Evolutionary conservation across 2,329 filamentous ascomycete species (phyloP).

Genomic region (Hypoxylon sp.): DNA sequence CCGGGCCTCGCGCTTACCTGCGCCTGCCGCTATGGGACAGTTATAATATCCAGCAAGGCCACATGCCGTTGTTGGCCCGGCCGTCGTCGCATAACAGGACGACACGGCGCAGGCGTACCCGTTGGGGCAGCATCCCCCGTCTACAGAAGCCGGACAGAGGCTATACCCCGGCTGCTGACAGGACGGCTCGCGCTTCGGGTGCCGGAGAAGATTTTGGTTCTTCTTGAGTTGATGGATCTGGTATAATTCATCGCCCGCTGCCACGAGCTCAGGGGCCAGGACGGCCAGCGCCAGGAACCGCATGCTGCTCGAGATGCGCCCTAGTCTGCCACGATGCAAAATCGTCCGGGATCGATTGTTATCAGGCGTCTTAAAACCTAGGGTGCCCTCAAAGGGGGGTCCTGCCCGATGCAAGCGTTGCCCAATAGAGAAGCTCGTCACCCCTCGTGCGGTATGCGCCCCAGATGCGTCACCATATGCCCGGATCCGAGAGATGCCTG

Average conservation of each 20-base stretch:
- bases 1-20: slow-evolving; percentile 27
- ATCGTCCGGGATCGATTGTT: neutral
- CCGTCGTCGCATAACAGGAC: slow-evolving; percentile 58
- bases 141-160: slow-evolving; percentile 38
- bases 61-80: slow-evolving; percentile 51
- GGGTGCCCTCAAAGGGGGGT: neutral
- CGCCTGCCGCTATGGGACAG: slow-evolving; percentile 51
- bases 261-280: slow-evolving; percentile 16
- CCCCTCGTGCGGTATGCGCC: neutral
- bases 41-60: slow-evolving; percentile 49
- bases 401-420: neutral
- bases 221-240: slow-evolving; percentile 41
- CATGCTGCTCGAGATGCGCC: slow-evolving; percentile 26
- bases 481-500: neutral
- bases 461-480: slow-evolving; percentile 4
- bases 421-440: slow-evolving; percentile 12
- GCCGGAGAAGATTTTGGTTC: slow-evolving; percentile 33
- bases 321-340: slow-evolving; percentile 34
- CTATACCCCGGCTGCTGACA: slow-evolving; percentile 36
- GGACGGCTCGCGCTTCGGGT: slow-evolving; percentile 39
- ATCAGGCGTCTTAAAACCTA: neutral
- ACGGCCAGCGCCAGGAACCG: slow-evolving; percentile 30
- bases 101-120: slow-evolving; percentile 57
- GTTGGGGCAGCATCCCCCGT: slow-evolving; percentile 58
- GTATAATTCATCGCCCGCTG: slow-evolving; percentile 26